A percentile compares a stretch with the other conserved stretches of the same genome.
phyloP scores from a whole-genome alignment of 768 basidiomycete species.

The Russula foetens region DNA sequence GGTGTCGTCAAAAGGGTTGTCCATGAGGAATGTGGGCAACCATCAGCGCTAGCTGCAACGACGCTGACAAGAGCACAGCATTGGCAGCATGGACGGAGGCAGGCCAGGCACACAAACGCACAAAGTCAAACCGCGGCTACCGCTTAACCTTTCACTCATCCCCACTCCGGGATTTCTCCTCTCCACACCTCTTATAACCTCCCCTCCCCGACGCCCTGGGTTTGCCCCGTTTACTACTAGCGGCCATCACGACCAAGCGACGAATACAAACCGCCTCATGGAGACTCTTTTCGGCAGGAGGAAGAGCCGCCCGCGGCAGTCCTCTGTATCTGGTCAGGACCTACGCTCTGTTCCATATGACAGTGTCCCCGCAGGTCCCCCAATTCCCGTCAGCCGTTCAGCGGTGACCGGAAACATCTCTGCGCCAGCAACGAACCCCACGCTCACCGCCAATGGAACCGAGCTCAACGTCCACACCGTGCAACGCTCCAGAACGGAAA shows the following conservation, averaged over 20 bases:
- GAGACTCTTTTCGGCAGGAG: constrained; percentile 60
- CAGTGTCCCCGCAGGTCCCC: constrained; percentile 51
- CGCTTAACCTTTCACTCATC: no score
- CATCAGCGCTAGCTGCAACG: neutral
- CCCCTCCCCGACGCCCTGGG: no score
- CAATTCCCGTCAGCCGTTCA: constrained; percentile 40
- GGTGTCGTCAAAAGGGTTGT: neutral
- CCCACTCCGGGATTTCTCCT: no score
- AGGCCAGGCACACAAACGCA: no score
- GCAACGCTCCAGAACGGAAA: constrained; percentile 43
- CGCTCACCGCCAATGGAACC: constrained; percentile 61
- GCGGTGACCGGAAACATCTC: constrained; percentile 42
- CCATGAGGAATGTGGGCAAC: no score
- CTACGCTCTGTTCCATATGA: constrained; percentile 69
- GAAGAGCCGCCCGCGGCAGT: constrained; percentile 45
- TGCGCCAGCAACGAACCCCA: constrained; percentile 78
- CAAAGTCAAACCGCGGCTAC: no score
- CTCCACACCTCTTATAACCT: neutral
- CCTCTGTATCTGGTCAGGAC: constrained; percentile 53
- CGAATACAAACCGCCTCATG: constrained; percentile 33
- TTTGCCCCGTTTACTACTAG: no score
- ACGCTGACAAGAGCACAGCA: neutral
- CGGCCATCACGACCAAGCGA: neutral
- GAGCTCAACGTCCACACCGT: constrained; percentile 58
- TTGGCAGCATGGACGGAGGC: no score